Percentiles rank a stretch among this genome's conserved stretches.
Evolutionary conservation across 257 asterid genomes (phyloP).

Genomic region (Petrea volubilis): DNA sequence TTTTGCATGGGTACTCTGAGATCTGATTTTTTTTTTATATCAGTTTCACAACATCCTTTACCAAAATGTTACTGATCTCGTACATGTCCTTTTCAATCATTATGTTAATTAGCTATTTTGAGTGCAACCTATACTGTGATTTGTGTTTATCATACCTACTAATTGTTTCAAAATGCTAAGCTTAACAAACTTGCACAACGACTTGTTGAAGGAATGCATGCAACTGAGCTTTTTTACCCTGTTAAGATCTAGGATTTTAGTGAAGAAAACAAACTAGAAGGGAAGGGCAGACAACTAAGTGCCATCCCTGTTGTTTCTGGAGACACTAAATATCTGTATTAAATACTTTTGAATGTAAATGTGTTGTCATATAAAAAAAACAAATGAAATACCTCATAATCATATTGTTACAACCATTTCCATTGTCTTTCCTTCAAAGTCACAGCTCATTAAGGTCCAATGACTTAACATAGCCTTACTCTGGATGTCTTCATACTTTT

Average conservation of each 20-base stretch:
- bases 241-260: not conserved
- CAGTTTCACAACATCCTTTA: not conserved
- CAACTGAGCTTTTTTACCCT: not conserved
- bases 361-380: not conserved
- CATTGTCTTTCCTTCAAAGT: not conserved
- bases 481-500: not conserved
- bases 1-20: not conserved
- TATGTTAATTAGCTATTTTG: not conserved
- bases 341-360: not conserved
- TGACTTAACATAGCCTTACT: not conserved
- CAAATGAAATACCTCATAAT: not conserved
- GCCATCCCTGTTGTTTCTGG: not conserved
- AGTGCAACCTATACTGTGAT: too few relatives aligned
- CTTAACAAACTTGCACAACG: not conserved
- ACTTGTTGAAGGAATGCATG: not conserved
- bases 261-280: not conserved
- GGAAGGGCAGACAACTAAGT: not conserved
- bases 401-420: not conserved
- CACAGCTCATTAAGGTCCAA: not conserved
- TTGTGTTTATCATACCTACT: not conserved
- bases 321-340: not conserved
- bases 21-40: conserved; percentile 7
- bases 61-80: not conserved
- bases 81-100: not conserved
- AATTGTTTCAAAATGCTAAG: conserved; percentile 9